phyloP scores from a whole-genome alignment of 139 green algal genomes.

The Chlamydomonas sp. region DNA sequence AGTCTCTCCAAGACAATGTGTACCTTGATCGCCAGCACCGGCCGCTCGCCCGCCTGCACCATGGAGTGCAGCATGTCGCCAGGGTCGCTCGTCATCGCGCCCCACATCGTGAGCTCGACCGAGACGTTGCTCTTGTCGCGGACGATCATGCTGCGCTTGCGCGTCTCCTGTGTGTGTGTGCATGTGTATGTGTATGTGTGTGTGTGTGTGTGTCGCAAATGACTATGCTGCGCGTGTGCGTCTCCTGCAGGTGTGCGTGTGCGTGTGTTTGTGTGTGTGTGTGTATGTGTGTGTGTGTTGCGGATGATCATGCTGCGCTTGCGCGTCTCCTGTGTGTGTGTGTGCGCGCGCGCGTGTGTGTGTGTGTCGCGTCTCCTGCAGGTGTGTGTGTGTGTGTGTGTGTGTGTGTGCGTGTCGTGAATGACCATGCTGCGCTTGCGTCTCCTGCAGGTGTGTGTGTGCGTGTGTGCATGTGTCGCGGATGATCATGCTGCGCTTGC shows the following conservation, averaged over 20 bases:
- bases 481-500: neutral
- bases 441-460: no score
- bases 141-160: conserved; percentile 75
- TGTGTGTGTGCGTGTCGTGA: no score
- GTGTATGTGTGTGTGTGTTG: neutral
- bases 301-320: no score
- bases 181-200: neutral
- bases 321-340: no score
- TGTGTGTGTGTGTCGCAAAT: neutral
- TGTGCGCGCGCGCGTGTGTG: no score
- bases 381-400: no score
- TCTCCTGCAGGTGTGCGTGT: neutral
- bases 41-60: conserved; percentile 23
- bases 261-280: neutral
- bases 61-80: conserved; percentile 38
- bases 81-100: conserved; percentile 35
- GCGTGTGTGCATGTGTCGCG: no score
- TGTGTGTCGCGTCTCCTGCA: no score
- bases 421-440: no score
- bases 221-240: neutral
- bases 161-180: conserved; percentile 45
- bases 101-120: conserved; percentile 93
- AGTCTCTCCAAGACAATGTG: no score
- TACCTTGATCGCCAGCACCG: conserved; percentile 71
- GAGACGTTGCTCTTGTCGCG: conserved; percentile 60